Percentiles rank a stretch among this genome's conserved stretches.
These are phyloP conservation scores for Alternaria tenuissima DNA, from an alignment of 2,329 filamentous ascomycete genomes.

Conservation along the genomic window DNA sequence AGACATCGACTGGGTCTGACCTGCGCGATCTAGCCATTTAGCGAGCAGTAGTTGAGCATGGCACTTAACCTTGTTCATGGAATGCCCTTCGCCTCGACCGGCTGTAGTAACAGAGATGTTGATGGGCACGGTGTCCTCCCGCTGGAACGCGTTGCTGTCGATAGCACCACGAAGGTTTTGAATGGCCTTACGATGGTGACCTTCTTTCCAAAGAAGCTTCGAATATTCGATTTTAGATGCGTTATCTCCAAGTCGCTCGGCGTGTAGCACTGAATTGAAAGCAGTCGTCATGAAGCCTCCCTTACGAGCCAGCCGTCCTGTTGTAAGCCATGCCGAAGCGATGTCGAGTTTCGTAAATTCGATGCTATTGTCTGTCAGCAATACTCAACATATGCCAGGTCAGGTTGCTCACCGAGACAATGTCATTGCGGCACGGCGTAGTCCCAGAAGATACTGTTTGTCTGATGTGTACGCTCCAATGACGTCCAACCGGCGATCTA, in stretches of 20 bases:
- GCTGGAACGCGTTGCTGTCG: constrained; percentile 76
- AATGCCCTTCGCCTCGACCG: constrained; percentile 44
- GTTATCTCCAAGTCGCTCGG: constrained; percentile 81
- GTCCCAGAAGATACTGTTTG: constrained; percentile 90
- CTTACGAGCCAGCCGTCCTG: constrained; percentile 85
- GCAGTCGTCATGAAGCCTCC: constrained; percentile 83
- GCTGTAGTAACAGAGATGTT: constrained; percentile 50
- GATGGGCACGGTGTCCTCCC: constrained; percentile 49
- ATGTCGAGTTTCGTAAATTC: constrained; percentile 76
- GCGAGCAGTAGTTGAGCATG: constrained; percentile 87
- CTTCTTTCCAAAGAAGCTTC: constrained; percentile 89
- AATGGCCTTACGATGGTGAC: constrained; percentile 93
- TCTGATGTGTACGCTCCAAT: constrained; percentile 89
- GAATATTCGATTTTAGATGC: constrained; percentile 95
- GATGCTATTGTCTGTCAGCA: constrained; percentile 46
- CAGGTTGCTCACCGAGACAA: constrained; percentile 66
- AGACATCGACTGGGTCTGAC: constrained; percentile 84
- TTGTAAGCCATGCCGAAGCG: constrained; percentile 84
- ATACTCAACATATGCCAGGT: neutral
- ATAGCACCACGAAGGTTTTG: constrained; percentile 90
- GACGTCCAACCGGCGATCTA: constrained; percentile 83
- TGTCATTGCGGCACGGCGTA: constrained; percentile 88
- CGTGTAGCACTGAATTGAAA: constrained; percentile 92
- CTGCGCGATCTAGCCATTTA: constrained; percentile 96
- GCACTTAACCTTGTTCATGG: constrained; percentile 70